Evolutionary conservation across 345 rosid species (phyloP), one percentile per base, ranked within the genome.

Genomic region (Arabis hirsuta): DNA sequence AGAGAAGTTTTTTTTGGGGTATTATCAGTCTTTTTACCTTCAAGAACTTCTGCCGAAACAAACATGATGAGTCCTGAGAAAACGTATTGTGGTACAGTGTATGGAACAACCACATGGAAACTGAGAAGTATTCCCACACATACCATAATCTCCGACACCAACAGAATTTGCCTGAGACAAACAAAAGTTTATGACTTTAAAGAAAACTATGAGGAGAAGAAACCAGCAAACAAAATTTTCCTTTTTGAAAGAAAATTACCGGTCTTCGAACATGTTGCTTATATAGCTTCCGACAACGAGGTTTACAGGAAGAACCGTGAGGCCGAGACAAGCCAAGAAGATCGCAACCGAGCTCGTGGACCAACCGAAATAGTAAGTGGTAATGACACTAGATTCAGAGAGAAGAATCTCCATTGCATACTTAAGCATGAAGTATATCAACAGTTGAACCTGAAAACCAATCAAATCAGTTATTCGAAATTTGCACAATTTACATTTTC

Each of bases 401-500:
- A 95, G 86, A 69, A 95, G 81, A 78, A 91, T 77, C 88, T 95
- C 99, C 96, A 91, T 90, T 13, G 83, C 96, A 56, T 91, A 95
- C 73, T 91, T 95, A 36, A 95, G 93, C 98, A 95, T 95, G 70
- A 91, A 95, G 72, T 95, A 95, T 82, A 95, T 95, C 81, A 95
- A 70, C 66, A 95, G 74, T 59, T 91, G 99, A 83, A 90, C 98
- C 97, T 94, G 85, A 44, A 64, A 69, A 44, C 16, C 12, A 45
- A 72, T 72, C 9, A 66, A 5, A 3, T 4, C 8, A 4, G 51
- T 47, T 39, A 53, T 14, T 22, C n/a, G 1, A 59, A 36, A 22
- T 45, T 8, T 27, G 12, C 65, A 26, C 36, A 67, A 1, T 12
- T 12, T 12, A 54, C 36, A 39, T 52, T 57, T 48, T 64, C 29